Percentiles rank a stretch among this genome's conserved stretches.
phyloP scores from a whole-genome alignment of 352 stramenopile genomes.

The Saprolegnia diclina region DNA sequence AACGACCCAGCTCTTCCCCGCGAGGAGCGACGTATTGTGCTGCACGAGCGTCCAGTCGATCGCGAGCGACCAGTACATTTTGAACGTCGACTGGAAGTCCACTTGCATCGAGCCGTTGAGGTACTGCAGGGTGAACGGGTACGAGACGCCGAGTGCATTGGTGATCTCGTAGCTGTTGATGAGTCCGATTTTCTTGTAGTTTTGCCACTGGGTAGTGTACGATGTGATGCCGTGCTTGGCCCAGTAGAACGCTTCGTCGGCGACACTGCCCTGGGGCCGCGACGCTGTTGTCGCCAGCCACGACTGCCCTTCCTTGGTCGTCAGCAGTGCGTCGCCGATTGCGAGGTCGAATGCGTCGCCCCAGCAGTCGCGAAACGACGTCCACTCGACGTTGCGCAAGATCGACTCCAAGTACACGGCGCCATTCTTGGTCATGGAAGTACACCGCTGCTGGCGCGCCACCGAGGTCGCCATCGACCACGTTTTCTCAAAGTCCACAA shows the following conservation, averaged over 20 bases:
- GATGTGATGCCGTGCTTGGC: not conserved
- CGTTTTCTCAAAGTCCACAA: not conserved
- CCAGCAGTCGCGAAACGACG: conserved; percentile 11
- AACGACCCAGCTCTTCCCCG: not conserved
- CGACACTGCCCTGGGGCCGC: not conserved
- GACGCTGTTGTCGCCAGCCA: not conserved
- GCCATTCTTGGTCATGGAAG: not conserved
- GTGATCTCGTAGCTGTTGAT: not conserved
- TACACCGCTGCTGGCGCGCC: not conserved
- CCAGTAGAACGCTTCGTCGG: not conserved
- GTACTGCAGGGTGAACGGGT: conserved; percentile 12
- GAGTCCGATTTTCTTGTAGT: conserved; percentile 18
- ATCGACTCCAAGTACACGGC: conserved; percentile 8
- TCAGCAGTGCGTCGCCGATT: not conserved
- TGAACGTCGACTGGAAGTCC: conserved; percentile 1
- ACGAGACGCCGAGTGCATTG: not conserved
- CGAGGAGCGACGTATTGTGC: not conserved
- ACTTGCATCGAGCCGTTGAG: conserved; percentile 1
- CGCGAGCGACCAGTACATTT: conserved; percentile 16
- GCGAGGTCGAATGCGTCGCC: not conserved
- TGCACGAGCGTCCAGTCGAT: not conserved
- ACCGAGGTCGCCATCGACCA: not conserved
- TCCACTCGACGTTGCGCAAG: conserved; percentile 6
- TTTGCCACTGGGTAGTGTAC: conserved; percentile 21
- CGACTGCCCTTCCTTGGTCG: not conserved